Percentiles rank a stretch among this genome's conserved stretches.
Conservation (phyloP, 495 filamentous ascomycete genomes). For the Cairneyella variabilis region DNA sequence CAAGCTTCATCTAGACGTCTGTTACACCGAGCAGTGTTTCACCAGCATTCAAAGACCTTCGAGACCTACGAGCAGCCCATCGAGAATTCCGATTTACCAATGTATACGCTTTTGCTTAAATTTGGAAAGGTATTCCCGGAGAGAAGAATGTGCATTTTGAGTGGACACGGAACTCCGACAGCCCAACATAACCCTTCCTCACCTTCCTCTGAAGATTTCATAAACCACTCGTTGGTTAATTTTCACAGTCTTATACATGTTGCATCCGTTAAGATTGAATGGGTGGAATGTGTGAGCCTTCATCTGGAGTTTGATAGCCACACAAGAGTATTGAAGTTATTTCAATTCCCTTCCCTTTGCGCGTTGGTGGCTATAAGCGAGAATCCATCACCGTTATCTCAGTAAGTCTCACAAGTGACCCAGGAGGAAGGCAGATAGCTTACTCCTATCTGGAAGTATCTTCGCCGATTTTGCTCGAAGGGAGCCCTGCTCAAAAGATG, state of each 20-base stretch:
- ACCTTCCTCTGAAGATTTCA: neutral
- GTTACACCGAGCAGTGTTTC: neutral
- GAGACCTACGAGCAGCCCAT: neutral
- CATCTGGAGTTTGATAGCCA: conserved; percentile 14
- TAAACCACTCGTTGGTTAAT: neutral
- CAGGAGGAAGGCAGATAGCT: too few species aligned
- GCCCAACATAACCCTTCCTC: too few species aligned
- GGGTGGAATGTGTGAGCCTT: conserved; percentile 17
- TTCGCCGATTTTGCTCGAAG: too few species aligned
- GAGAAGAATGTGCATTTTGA: neutral
- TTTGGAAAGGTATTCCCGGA: neutral
- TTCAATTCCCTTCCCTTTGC: conserved; percentile 15
- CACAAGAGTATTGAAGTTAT: conserved; percentile 8
- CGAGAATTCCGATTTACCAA: neutral
- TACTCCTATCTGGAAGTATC: neutral
- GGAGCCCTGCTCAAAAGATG: too few species aligned
- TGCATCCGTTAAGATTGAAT: conserved; percentile 6
- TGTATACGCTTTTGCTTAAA: neutral
- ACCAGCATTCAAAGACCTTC: neutral
- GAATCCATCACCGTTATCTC: neutral
- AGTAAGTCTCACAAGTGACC: neutral
- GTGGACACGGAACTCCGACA: neutral
- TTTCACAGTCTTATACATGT: neutral
- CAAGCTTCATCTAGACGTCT: too few species aligned
- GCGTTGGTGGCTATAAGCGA: conserved; percentile 3